Percentiles rank a stretch among this genome's conserved stretches.
Evolutionary conservation across 768 basidiomycete genomes (phyloP).

Genomic region (Bullera alba): DNA sequence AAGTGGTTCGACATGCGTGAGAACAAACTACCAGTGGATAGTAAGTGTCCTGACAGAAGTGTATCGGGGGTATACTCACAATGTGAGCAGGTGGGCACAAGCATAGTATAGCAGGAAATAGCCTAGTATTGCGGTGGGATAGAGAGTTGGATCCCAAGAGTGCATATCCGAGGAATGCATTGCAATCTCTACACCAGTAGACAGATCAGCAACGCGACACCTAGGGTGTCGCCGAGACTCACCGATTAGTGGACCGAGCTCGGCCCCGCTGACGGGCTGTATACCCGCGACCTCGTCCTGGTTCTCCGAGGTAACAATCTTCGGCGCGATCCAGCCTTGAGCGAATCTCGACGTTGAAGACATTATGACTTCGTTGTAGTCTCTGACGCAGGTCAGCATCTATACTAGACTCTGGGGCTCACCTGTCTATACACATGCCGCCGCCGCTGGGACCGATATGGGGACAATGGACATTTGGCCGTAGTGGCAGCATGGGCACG

Average conservation of each 20-base stretch:
- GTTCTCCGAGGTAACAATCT: slow-evolving; percentile 26
- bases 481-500: slow-evolving; percentile 14
- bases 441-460: slow-evolving; percentile 23
- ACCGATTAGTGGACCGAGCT: slow-evolving; percentile 17
- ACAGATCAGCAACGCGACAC: background rate
- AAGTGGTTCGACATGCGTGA: too few species aligned
- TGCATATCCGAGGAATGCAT: slow-evolving; percentile 15
- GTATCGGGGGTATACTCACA: background rate
- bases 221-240: background rate
- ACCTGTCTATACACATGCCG: slow-evolving; percentile 21
- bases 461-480: slow-evolving; percentile 19
- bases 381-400: slow-evolving; percentile 2
- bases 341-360: too few species aligned
- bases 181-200: slow-evolving; percentile 15
- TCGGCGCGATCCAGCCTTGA: slow-evolving; percentile 21
- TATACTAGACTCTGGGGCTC: background rate
- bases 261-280: slow-evolving; percentile 5
- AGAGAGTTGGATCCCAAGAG: slow-evolving; percentile 29
- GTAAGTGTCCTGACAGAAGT: too few species aligned
- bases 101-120: background rate
- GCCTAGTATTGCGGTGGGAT: slow-evolving; percentile 10
- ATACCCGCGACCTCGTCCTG: slow-evolving; percentile 6
- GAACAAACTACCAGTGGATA: too few species aligned
- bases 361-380: slow-evolving; percentile 19
- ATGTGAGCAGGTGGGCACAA: background rate